Evolutionary conservation across 2,329 filamentous ascomycete species (phyloP).

Genomic region (Seiridium cupressi): DNA sequence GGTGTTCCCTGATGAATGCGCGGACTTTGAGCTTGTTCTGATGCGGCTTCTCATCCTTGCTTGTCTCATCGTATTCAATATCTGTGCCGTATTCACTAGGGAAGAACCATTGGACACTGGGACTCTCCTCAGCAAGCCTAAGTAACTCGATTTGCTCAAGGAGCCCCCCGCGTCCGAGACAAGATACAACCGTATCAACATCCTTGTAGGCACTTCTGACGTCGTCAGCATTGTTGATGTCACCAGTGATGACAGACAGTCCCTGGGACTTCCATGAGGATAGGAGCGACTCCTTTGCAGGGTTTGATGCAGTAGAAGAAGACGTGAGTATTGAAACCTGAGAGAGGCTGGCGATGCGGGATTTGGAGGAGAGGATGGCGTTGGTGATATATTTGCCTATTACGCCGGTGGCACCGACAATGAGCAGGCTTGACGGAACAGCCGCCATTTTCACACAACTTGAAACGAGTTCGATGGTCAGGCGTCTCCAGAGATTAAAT

Average conservation of each 20-base stretch:
- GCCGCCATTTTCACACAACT: conserved; percentile 12
- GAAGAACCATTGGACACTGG: conserved; percentile 53
- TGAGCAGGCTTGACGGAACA: conserved; percentile 26
- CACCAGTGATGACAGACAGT: conserved; percentile 53
- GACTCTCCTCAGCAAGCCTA: conserved; percentile 46
- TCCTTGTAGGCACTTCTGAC: conserved; percentile 52
- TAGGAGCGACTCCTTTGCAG: conserved; percentile 43
- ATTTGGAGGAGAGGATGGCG: conserved; percentile 27
- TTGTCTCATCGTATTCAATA: conserved; percentile 52
- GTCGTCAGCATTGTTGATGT: conserved; percentile 47
- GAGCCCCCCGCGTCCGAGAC: conserved; percentile 56
- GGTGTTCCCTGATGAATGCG: conserved; percentile 43
- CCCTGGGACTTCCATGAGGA: conserved; percentile 40
- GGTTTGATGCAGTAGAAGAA: conserved; percentile 40
- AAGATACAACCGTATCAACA: conserved; percentile 57
- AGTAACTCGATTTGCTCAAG: conserved; percentile 54
- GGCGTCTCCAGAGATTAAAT: neutral
- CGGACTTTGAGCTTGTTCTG: conserved; percentile 63
- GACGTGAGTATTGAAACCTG: conserved; percentile 54
- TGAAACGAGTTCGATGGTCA: neutral
- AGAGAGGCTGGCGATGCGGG: conserved; percentile 21
- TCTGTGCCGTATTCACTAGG: conserved; percentile 60
- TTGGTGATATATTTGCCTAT: conserved; percentile 33
- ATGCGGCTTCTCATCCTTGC: conserved; percentile 56
- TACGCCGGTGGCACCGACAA: conserved; percentile 30